phyloP scores from a whole-genome alignment of 345 rosid species.

The Limnanthes douglasii region DNA sequence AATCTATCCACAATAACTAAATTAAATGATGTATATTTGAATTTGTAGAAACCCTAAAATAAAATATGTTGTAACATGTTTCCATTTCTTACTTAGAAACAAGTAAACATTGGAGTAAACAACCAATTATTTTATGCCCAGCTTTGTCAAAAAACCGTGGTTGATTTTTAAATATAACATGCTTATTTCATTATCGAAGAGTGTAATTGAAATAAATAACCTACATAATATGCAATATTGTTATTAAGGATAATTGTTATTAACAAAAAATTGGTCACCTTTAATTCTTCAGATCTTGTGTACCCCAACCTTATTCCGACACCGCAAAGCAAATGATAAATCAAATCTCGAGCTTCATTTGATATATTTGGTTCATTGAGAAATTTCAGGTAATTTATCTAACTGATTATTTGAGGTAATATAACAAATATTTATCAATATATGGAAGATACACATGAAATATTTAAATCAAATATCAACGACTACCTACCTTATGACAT shows the following conservation, averaged over 20 bases:
- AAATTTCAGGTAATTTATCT: slow-evolving; percentile 89
- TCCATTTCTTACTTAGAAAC: no score
- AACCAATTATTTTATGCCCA: no score
- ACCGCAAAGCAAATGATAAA: slow-evolving; percentile 80
- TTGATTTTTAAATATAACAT: no score
- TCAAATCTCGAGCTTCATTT: slow-evolving; percentile 70
- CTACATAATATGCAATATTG: neutral
- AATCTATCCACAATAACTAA: no score
- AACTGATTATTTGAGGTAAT: slow-evolving; percentile 56
- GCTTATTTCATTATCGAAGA: neutral
- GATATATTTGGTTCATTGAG: slow-evolving; percentile 89
- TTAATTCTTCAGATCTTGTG: slow-evolving; percentile 76
- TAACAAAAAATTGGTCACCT: slow-evolving; percentile 27
- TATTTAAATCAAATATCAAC: slow-evolving; percentile 9
- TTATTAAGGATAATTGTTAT: neutral
- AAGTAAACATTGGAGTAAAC: no score
- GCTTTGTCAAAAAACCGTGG: no score
- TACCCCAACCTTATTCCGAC: slow-evolving; percentile 87
- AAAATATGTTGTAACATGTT: no score
- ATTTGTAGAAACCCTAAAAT: no score
- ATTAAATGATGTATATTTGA: no score
- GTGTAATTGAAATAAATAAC: neutral
- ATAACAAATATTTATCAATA: slow-evolving; percentile 12
- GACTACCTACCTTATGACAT: slow-evolving; percentile 67
- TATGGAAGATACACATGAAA: no score